Evolutionary conservation across 805 yeast species (phyloP), one percentile per base, ranked within the genome.

Genomic region (Yamadazyma scolyti): DNA sequence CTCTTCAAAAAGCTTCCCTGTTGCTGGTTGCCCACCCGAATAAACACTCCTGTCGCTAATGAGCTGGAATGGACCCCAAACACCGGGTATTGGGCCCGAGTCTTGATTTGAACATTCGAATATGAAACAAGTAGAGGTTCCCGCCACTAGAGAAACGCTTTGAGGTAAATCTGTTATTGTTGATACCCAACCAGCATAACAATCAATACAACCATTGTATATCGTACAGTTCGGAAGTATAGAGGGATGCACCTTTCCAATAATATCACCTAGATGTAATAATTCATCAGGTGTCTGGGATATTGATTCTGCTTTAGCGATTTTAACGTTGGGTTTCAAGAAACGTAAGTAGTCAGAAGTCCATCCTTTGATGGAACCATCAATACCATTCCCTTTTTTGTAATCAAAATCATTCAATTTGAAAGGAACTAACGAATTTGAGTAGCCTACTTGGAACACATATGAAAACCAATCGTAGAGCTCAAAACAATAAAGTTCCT

Each of bases 301-400:
- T 2, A 20, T 14, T 6, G 36, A 29, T 19, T 58, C 68, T 8
- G 51, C 31, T 21, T 54, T 37, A 1, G 65, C 68, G 4, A 68
- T 46, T 17, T 49, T 47, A 4, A 44, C 21, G 30, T 47, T 44
- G 30, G 36, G 25, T n/a, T 36, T 22, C 20, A 61, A 40, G 15
- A 30, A 25, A 0, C 31, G 16, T 16, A 69, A 48, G 20, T 60
- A 44, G 1, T 34, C 31, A 1, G 30, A 14, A 11, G 58, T 34
- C 78, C 80, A 77, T 4, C 82, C 84, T 39, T 68, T 68, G 11
- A 75, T 54, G 10, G 77, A 74, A 1, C 82, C 82, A 50, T 77
- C 83, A 31, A 73, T 55, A 3, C 73, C 80, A 7, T 28, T 34
- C 2, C 41, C 42, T 3, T 13, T 8, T 1, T 15, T 6, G 20